These are phyloP conservation scores for Scortechinia acanthostroma DNA, from an alignment of 2,329 filamentous ascomycete species.

Conservation along the genomic window DNA sequence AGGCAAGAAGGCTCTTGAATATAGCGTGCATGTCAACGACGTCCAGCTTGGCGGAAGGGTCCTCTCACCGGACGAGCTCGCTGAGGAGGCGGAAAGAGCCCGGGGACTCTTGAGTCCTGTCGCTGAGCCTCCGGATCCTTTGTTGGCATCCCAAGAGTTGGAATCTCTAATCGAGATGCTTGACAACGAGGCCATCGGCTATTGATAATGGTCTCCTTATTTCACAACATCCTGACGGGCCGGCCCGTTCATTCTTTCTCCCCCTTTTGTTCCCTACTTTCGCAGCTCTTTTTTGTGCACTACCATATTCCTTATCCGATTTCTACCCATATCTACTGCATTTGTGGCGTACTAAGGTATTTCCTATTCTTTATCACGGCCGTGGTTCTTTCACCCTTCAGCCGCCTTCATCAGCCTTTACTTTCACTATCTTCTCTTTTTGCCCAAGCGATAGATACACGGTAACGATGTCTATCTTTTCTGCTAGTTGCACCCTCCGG, in stretches of 20 bases:
- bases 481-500: neutral
- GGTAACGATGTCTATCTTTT: neutral
- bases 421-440: neutral
- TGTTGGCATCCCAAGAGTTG: neutral
- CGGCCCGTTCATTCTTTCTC: neutral
- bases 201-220: neutral
- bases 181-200: neutral
- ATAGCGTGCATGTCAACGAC: conserved; percentile 53
- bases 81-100: neutral
- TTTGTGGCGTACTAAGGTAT: neutral
- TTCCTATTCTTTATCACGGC: neutral
- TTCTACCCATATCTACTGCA: neutral
- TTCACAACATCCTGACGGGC: neutral
- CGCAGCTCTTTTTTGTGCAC: neutral
- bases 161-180: neutral
- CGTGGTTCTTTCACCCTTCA: neutral
- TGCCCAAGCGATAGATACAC: neutral
- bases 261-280: too few relatives aligned
- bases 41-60: conserved; percentile 60
- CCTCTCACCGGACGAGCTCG: conserved; percentile 21
- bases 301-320: neutral
- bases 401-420: neutral
- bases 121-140: neutral
- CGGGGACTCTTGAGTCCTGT: neutral
- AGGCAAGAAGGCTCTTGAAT: conserved; percentile 59